Conservation (phyloP, 73 alveolate genomes). For the Loxodes magnus region DNA sequence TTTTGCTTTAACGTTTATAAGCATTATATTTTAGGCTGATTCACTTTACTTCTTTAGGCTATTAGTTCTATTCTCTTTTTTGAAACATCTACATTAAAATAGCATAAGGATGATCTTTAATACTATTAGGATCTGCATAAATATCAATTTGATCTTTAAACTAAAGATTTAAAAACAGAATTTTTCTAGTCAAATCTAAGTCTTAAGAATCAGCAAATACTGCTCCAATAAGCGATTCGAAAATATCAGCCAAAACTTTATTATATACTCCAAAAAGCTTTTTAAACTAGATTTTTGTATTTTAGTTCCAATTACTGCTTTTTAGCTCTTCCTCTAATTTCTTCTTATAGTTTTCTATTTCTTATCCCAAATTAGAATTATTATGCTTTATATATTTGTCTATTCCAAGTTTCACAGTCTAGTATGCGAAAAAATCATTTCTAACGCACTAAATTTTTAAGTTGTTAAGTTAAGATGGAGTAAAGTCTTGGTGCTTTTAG, state of each 20-base stretch:
- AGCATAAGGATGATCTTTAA: background rate
- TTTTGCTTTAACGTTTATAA: no score
- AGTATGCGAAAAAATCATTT: background rate
- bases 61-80: no score
- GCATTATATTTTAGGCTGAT: no score
- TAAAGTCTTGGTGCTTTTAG: background rate
- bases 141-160: background rate
- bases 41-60: no score
- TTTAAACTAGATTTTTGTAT: background rate
- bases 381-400: background rate
- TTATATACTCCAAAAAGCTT: constrained; percentile 4
- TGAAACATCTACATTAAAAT: background rate
- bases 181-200: background rate
- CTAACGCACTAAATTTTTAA: background rate
- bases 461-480: background rate
- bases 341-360: background rate
- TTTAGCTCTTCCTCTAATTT: no score
- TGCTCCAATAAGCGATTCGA: constrained; percentile 34
- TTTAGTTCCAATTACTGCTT: background rate
- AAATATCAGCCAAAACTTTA: constrained; percentile 21
- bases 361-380: background rate
- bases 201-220: constrained; percentile 16
- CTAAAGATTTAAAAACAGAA: background rate
- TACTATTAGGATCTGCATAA: background rate
- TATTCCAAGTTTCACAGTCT: background rate